Percentiles rank a stretch among this genome's conserved stretches.
Conservation (phyloP, 2,329 filamentous ascomycete genomes). For the Phialemoniopsis sp. region DNA sequence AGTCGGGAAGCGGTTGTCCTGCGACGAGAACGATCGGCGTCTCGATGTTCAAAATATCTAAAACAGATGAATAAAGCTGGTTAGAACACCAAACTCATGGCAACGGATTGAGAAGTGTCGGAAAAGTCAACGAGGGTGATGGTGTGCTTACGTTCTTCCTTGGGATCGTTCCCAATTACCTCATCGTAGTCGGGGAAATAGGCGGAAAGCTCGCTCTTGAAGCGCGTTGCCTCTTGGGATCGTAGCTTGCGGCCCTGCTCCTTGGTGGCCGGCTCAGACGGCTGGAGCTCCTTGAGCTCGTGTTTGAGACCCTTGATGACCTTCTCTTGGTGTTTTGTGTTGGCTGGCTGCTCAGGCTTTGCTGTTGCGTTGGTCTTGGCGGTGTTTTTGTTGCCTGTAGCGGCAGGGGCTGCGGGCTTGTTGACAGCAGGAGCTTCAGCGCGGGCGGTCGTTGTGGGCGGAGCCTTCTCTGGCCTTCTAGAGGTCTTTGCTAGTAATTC, state of each 20-base stretch:
- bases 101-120: slow-evolving; percentile 1
- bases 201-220: slow-evolving; percentile 85
- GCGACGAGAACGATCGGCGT: slow-evolving; percentile 68
- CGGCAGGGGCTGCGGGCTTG: slow-evolving; percentile 5
- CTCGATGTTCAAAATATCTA: slow-evolving; percentile 69
- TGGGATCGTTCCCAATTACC: slow-evolving; percentile 80
- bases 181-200: slow-evolving; percentile 96
- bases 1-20: slow-evolving; percentile 34
- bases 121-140: background rate
- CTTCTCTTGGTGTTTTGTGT: slow-evolving; percentile 52
- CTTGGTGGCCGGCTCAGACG: slow-evolving; percentile 37
- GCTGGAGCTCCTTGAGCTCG: slow-evolving; percentile 54
- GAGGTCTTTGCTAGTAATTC: slow-evolving; percentile 36
- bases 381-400: slow-evolving; percentile 15
- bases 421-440: slow-evolving; percentile 3
- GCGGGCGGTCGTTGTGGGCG: slow-evolving; percentile 2
- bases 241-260: slow-evolving; percentile 74
- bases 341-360: slow-evolving; percentile 15
- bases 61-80: slow-evolving; percentile 8
- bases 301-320: slow-evolving; percentile 58
- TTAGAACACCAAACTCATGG: slow-evolving; percentile 3
- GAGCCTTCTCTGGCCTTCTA: no score
- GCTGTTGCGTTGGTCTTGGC: slow-evolving; percentile 6
- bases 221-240: slow-evolving; percentile 78
- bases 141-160: slow-evolving; percentile 64